phyloP scores from a whole-genome alignment of 345 rosid genomes.

The sweet orange (Citrus sinensis) region DNA sequence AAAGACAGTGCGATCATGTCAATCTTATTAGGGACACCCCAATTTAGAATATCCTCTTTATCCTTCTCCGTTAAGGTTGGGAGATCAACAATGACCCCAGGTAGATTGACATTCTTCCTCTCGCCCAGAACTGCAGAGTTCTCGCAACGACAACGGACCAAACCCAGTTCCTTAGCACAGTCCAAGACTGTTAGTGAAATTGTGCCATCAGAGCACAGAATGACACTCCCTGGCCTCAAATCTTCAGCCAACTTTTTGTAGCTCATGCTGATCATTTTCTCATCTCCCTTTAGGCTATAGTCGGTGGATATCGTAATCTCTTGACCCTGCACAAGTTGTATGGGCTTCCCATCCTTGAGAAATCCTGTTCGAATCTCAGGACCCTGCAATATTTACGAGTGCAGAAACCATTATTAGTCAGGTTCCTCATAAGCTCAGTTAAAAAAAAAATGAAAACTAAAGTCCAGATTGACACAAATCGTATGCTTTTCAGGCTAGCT shows the following conservation, averaged over 20 bases:
- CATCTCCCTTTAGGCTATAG: slow-evolving; percentile 44
- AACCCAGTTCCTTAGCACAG: slow-evolving; percentile 38
- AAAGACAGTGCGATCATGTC: slow-evolving; percentile 62
- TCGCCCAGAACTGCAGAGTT: slow-evolving; percentile 57
- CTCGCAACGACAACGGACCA: slow-evolving; percentile 49
- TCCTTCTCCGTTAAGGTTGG: slow-evolving; percentile 61
- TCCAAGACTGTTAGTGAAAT: slow-evolving; percentile 48
- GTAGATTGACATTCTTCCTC: slow-evolving; percentile 64
- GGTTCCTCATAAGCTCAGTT: neutral
- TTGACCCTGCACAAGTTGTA: slow-evolving; percentile 34
- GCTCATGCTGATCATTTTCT: slow-evolving; percentile 50
- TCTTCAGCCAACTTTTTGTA: slow-evolving; percentile 55
- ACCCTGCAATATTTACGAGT: slow-evolving; percentile 20
- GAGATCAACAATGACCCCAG: slow-evolving; percentile 61
- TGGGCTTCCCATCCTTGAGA: slow-evolving; percentile 30
- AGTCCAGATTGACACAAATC: neutral
- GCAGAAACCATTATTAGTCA: neutral
- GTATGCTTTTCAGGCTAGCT: too few species aligned
- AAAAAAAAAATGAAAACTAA: neutral
- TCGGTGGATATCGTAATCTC: slow-evolving; percentile 47
- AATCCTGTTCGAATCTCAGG: slow-evolving; percentile 41
- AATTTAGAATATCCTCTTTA: slow-evolving; percentile 47
- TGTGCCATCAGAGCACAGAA: slow-evolving; percentile 59
- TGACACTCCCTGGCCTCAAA: slow-evolving; percentile 39
- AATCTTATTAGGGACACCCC: slow-evolving; percentile 60